These are phyloP conservation scores for Ammopiptanthus mongolicus DNA, from an alignment of 306 rosid genomes.

Conservation along the genomic window DNA sequence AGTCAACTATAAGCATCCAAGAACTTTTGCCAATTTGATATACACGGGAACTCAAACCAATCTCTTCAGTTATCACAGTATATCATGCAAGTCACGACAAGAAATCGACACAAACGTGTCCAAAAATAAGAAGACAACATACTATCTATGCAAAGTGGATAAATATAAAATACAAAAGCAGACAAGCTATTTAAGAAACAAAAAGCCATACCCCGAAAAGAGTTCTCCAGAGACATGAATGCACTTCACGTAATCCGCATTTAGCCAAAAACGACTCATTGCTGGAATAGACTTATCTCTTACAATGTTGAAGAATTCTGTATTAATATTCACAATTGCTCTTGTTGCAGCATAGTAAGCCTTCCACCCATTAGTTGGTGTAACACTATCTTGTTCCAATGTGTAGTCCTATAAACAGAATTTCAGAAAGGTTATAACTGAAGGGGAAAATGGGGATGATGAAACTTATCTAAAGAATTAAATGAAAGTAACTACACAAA, in stretches of 20 bases:
- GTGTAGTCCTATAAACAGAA: constrained; percentile 73
- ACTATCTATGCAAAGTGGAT: neutral
- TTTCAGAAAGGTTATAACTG: constrained; percentile 8
- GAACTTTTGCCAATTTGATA: neutral
- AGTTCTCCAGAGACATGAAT: constrained; percentile 85
- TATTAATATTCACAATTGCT: constrained; percentile 77
- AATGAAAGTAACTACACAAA: neutral
- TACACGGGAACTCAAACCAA: neutral
- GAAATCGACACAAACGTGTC: neutral
- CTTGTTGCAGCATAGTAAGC: constrained; percentile 98
- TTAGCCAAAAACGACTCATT: constrained; percentile 89
- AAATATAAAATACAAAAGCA: neutral
- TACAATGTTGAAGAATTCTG: constrained; percentile 77
- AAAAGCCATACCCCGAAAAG: constrained; percentile 72
- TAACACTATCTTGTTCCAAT: constrained; percentile 76
- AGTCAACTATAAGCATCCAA: neutral
- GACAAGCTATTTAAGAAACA: constrained; percentile 2
- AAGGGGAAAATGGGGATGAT: neutral
- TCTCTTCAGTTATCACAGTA: neutral
- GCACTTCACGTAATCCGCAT: constrained; percentile 96
- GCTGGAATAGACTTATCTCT: constrained; percentile 69
- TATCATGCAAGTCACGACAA: neutral
- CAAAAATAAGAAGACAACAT: neutral
- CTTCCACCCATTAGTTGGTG: constrained; percentile 92
- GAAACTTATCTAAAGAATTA: neutral